A percentile compares a stretch with the other conserved stretches of the same genome.
These are phyloP conservation scores for Daldinia vernicosa DNA, from an alignment of 495 filamentous ascomycete species.

Conservation along the genomic window DNA sequence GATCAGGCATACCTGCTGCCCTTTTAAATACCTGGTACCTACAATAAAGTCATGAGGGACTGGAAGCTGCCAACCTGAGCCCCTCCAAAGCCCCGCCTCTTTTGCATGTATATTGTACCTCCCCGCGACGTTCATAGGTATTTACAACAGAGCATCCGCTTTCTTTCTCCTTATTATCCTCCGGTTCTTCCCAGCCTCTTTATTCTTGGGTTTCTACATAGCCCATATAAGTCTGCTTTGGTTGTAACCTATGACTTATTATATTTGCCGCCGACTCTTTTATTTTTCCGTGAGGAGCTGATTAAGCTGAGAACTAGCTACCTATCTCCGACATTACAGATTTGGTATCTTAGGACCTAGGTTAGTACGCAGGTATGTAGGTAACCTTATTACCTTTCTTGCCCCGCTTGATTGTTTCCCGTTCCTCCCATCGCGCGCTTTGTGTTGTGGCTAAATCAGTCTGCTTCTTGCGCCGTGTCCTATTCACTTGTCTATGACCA, in stretches of 20 bases:
- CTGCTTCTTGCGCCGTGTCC: conserved; percentile 15
- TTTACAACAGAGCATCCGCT: conserved; percentile 33
- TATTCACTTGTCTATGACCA: conserved; percentile 14
- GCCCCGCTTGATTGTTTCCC: conserved; percentile 33
- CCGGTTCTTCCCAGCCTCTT: conserved; percentile 27
- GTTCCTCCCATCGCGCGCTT: conserved; percentile 28
- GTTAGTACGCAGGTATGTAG: too few relatives aligned
- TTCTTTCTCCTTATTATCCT: conserved; percentile 21
- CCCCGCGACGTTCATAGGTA: conserved; percentile 12
- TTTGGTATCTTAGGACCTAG: neutral
- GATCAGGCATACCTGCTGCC: conserved; percentile 26
- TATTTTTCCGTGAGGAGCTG: conserved; percentile 5
- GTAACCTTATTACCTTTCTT: conserved; percentile 1
- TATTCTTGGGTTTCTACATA: conserved; percentile 11
- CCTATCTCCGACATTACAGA: conserved; percentile 5
- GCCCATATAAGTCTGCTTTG: conserved; percentile 9
- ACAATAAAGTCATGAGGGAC: conserved; percentile 7
- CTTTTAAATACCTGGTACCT: too few relatives aligned
- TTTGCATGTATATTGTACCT: conserved; percentile 6
- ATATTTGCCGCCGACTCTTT: conserved; percentile 6
- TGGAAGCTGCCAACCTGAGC: conserved; percentile 31
- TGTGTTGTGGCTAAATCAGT: conserved; percentile 41
- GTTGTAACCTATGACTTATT: conserved; percentile 6
- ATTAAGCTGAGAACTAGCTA: conserved; percentile 1
- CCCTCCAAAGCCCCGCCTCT: conserved; percentile 39